Evolutionary conservation across 306 rosid genomes (phyloP), one percentile per base, ranked within the genome.

Genomic region (Vigna mungo): DNA sequence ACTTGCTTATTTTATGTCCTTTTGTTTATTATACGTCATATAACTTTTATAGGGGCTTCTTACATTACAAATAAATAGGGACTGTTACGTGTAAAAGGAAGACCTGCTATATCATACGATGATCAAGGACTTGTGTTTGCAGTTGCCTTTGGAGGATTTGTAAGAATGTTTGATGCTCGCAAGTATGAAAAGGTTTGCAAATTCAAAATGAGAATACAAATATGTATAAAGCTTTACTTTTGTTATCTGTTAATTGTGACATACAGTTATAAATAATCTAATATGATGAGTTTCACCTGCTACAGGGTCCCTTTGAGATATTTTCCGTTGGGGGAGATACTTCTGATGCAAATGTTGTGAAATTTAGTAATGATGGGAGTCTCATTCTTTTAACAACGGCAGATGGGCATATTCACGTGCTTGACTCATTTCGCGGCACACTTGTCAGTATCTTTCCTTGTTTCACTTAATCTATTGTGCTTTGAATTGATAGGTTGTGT

Each of bases 51-150:
- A 43, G 59, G 80, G 74, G 20, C 61, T 85, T 74, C 69, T 79
- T 68, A 49, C 53, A 61, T 48, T 77, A 36, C 43, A 69, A 73
- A 61, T 64, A 54, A 72, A 70, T 71, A 92, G 98, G 98, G 97
- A 82, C 98, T 90, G 48, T 73, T 92, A 77, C 96, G 82, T 34
- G 97, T 90, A 75, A 97, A 95, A 89, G 98, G 97, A 87, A 92
- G 97, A 84, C 98, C 98, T 78, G 96, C 97, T 75, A 82, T 91
- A 16, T 86, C 97, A 25, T 95, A 95, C 37, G 98, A 95, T 73
- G 97, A 95, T 77, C 99, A 90, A 86, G 99, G 99, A 51, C 87
- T 88, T 48, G 90, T 95, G 59, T 92, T 95, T 86, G 89, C 97
- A 65, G 65, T 95, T 87, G 97, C 99, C 71, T 95, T 88, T 85